Percentiles rank a stretch among this genome's conserved stretches.
Evolutionary conservation across 176 grass and related monocot species (phyloP).

Genomic region (Musa schizocarpa): DNA sequence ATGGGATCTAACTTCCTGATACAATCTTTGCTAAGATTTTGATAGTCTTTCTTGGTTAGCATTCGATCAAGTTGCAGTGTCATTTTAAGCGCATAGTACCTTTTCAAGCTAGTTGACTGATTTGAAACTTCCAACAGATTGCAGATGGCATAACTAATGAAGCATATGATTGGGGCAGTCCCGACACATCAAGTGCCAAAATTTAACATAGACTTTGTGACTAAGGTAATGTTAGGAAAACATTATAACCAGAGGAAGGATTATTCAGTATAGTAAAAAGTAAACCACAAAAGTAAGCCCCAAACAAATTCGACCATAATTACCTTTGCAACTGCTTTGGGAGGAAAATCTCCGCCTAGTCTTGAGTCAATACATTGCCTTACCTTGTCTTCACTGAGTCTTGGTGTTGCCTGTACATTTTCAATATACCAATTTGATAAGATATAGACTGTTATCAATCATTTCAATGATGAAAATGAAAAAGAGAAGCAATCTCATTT

Average conservation of each 20-base stretch:
- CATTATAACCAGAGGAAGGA: not conserved
- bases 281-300: not conserved
- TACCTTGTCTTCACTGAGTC: constrained; percentile 6
- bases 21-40: not conserved
- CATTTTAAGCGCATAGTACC: no score
- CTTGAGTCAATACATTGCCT: not conserved
- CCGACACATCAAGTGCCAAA: no score
- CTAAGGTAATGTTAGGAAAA: not conserved
- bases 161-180: not conserved
- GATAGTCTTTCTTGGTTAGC: no score
- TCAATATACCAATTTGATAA: not conserved
- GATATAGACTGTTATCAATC: not conserved
- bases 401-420: not conserved
- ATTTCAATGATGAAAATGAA: not conserved
- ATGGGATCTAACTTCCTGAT: not conserved
- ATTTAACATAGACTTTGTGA: no score
- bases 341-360: not conserved
- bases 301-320: not conserved
- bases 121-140: not conserved
- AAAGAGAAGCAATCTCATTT: not conserved
- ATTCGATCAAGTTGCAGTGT: no score
- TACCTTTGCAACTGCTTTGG: constrained; percentile 10
- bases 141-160: not conserved
- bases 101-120: no score
- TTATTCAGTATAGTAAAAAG: not conserved